Conservation (phyloP, 2,329 filamentous ascomycete genomes). For the Epichloe aotearoae region DNA sequence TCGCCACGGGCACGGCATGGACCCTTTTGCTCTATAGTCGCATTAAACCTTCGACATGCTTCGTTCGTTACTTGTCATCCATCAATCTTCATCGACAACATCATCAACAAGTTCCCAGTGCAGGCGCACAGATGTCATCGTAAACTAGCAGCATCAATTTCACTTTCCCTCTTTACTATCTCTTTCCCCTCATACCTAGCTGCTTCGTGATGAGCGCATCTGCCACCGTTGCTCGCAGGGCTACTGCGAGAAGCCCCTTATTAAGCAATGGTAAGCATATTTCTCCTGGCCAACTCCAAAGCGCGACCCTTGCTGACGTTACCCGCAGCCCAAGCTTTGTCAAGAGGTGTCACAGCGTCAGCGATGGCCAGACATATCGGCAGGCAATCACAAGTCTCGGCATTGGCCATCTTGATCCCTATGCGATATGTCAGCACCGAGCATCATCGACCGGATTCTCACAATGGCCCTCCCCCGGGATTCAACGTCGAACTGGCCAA, state of each 20-base stretch:
- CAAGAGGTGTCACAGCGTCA: slow-evolving; percentile 32
- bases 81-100: slow-evolving; percentile 1
- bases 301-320: slow-evolving; percentile 1
- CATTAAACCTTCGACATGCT: background rate
- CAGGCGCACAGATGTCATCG: slow-evolving; percentile 2
- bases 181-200: background rate
- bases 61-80: background rate
- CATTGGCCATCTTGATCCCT: slow-evolving; percentile 44
- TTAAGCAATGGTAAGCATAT: slow-evolving; percentile 30
- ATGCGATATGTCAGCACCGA: slow-evolving; percentile 45
- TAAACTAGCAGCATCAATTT: background rate
- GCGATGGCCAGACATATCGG: slow-evolving; percentile 33
- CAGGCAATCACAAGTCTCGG: slow-evolving; percentile 32
- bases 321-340: slow-evolving; percentile 30
- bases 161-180: background rate
- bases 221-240: slow-evolving; percentile 40
- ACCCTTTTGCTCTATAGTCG: background rate
- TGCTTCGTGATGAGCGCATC: slow-evolving; percentile 39
- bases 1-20: background rate
- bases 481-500: slow-evolving; percentile 86
- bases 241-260: slow-evolving; percentile 39
- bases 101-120: background rate
- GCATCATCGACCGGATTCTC: slow-evolving; percentile 37
- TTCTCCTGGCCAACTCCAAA: background rate
- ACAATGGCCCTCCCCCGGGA: slow-evolving; percentile 69